These are phyloP conservation scores for Pythium guiyangense DNA, from an alignment of 352 stramenopile genomes.

Conservation along the genomic window DNA sequence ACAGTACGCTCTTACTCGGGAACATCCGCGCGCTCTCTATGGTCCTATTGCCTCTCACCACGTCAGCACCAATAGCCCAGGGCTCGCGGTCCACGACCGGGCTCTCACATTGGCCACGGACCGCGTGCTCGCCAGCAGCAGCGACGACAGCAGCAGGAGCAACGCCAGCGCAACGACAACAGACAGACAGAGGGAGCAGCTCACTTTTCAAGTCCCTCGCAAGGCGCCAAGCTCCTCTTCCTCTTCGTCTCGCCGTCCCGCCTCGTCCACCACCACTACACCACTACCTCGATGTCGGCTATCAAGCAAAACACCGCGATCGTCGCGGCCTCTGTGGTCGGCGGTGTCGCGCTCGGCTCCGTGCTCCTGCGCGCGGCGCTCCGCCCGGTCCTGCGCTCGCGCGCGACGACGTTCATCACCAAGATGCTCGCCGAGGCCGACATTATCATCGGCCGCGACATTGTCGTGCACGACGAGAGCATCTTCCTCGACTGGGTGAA, in stretches of 20 bases:
- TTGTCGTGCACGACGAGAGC: constrained; percentile 72
- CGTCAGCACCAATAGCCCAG: constrained; percentile 11
- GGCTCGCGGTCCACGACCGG: background rate
- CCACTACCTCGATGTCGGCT: constrained; percentile 22
- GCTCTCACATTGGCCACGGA: background rate
- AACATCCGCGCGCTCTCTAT: constrained; percentile 7
- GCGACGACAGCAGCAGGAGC: background rate
- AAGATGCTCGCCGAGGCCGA: constrained; percentile 75
- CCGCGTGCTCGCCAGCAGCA: background rate
- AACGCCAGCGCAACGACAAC: background rate
- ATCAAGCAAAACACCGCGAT: constrained; percentile 71
- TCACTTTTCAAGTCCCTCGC: constrained; percentile 14
- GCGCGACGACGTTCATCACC: constrained; percentile 76
- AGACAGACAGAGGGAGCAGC: background rate
- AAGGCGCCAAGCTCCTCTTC: background rate
- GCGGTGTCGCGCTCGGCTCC: constrained; percentile 57
- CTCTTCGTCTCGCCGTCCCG: background rate
- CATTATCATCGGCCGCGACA: constrained; percentile 81
- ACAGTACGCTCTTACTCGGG: too few species aligned
- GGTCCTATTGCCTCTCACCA: constrained; percentile 8
- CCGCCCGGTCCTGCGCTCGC: constrained; percentile 63
- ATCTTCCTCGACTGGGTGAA: constrained; percentile 87
- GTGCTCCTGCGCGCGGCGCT: constrained; percentile 63
- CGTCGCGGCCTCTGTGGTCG: constrained; percentile 57
- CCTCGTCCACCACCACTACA: background rate